Percentiles rank a stretch among this genome's conserved stretches.
These are phyloP conservation scores for Arthrobotrys conoides DNA, from an alignment of 2,329 filamentous ascomycete genomes.

Conservation along the genomic window DNA sequence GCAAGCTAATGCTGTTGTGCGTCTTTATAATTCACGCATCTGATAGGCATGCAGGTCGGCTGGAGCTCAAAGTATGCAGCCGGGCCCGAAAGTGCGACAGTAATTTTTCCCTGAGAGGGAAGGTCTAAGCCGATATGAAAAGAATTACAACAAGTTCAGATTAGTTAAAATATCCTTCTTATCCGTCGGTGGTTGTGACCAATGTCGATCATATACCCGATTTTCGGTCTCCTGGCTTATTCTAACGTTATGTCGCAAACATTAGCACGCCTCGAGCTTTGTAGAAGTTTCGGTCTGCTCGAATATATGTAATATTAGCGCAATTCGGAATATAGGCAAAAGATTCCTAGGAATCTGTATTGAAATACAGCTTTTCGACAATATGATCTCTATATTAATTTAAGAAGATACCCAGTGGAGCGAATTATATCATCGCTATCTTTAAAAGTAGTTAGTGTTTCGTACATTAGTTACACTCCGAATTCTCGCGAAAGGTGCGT, in stretches of 20 bases:
- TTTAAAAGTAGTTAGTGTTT: too few species aligned
- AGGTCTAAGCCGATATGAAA: not conserved
- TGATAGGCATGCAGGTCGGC: conserved; percentile 2
- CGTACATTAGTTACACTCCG: too few species aligned
- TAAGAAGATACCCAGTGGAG: too few species aligned
- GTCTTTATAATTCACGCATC: conserved; percentile 1
- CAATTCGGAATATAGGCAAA: too few species aligned
- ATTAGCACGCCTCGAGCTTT: too few species aligned
- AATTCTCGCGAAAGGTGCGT: too few species aligned
- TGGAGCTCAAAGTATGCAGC: conserved; percentile 6
- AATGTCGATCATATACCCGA: not conserved
- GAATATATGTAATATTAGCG: too few species aligned
- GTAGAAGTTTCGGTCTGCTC: too few species aligned
- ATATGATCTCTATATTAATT: too few species aligned
- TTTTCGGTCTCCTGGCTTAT: not conserved
- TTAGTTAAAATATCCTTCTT: not conserved
- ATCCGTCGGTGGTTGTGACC: not conserved
- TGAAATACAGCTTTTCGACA: too few species aligned
- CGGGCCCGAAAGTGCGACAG: conserved; percentile 18
- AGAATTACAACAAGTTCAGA: not conserved
- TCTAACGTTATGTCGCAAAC: not conserved
- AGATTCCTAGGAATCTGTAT: too few species aligned
- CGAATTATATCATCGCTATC: too few species aligned
- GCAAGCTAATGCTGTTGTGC: not conserved
- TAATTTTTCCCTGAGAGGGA: conserved; percentile 6